A percentile compares a stretch with the other conserved stretches of the same genome.
These are phyloP conservation scores for Crithidia brevicula DNA, from an alignment of 208 protist genomes.

Conservation along the genomic window DNA sequence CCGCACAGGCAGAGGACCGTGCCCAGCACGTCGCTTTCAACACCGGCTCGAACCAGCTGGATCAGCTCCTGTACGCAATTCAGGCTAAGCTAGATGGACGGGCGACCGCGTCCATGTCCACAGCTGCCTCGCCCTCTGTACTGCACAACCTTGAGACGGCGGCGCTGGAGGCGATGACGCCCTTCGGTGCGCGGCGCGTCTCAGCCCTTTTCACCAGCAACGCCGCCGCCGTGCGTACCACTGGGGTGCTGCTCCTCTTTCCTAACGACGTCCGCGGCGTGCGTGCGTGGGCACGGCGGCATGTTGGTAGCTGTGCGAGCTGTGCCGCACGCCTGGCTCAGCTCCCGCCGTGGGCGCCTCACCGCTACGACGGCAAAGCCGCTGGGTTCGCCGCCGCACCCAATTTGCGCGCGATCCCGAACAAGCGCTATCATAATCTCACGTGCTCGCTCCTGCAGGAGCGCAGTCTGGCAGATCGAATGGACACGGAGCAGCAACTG, in stretches of 20 bases:
- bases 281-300: slow-evolving; percentile 41
- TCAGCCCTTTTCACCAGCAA: slow-evolving; percentile 19
- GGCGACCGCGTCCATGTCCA: neutral
- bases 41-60: slow-evolving; percentile 41
- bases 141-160: slow-evolving; percentile 37
- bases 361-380: slow-evolving; percentile 30
- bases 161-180: slow-evolving; percentile 23
- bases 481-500: slow-evolving; percentile 33
- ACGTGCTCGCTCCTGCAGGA: slow-evolving; percentile 33
- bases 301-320: slow-evolving; percentile 34
- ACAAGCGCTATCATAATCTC: slow-evolving; percentile 44
- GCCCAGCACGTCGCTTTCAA: slow-evolving; percentile 30
- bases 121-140: neutral
- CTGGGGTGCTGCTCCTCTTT: slow-evolving; percentile 41
- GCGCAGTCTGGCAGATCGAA: slow-evolving; percentile 33
- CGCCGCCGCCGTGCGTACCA: slow-evolving; percentile 29
- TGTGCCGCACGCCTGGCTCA: slow-evolving; percentile 33
- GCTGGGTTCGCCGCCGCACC: slow-evolving; percentile 41
- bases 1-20: slow-evolving; percentile 8
- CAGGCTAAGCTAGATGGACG: slow-evolving; percentile 25
- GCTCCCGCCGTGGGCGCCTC: slow-evolving; percentile 34
- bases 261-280: slow-evolving; percentile 52
- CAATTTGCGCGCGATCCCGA: slow-evolving; percentile 34
- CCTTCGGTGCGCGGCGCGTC: slow-evolving; percentile 5
- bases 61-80: slow-evolving; percentile 32